Evolutionary conservation across 1,284 basidiomycete species (phyloP).

Genomic region (Paramarasmius palmivorus): DNA sequence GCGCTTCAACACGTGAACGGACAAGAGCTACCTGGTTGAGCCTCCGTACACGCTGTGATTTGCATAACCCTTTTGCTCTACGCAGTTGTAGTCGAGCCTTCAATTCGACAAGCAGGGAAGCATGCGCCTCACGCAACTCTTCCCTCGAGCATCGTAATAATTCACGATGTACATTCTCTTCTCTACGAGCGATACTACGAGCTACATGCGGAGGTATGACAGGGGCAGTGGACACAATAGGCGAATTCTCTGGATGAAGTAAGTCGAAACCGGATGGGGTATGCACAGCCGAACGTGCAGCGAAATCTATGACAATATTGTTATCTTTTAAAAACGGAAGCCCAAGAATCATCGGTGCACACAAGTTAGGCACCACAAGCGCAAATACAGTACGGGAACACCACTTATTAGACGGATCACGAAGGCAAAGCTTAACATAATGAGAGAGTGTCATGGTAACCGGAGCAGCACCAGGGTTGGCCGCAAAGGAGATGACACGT

Average conservation of each 20-base stretch:
- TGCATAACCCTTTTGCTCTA: background rate
- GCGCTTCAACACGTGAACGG: constrained; percentile 10
- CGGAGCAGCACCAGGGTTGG: too few relatives aligned
- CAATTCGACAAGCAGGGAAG: background rate
- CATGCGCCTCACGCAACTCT: too few relatives aligned
- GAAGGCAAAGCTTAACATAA: too few relatives aligned
- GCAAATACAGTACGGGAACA: too few relatives aligned
- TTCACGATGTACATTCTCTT: background rate
- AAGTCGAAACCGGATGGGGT: constrained; percentile 10
- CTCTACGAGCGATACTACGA: background rate
- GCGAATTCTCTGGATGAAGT: constrained; percentile 3
- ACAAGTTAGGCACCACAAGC: too few relatives aligned
- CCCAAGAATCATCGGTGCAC: constrained; percentile 18
- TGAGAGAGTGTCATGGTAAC: too few relatives aligned
- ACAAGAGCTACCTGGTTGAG: constrained; percentile 19
- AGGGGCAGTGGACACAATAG: background rate
- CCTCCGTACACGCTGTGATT: background rate
- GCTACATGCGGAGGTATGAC: background rate
- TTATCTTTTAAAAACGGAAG: constrained; percentile 17
- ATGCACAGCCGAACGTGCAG: constrained; percentile 9
- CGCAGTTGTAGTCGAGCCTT: too few relatives aligned
- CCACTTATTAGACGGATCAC: too few relatives aligned
- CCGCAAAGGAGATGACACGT: too few relatives aligned
- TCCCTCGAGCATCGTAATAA: too few relatives aligned
- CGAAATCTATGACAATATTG: constrained; percentile 15